These are phyloP conservation scores for Pinus tabuliformis DNA, from an alignment of 75 land plant species.

Conservation along the genomic window DNA sequence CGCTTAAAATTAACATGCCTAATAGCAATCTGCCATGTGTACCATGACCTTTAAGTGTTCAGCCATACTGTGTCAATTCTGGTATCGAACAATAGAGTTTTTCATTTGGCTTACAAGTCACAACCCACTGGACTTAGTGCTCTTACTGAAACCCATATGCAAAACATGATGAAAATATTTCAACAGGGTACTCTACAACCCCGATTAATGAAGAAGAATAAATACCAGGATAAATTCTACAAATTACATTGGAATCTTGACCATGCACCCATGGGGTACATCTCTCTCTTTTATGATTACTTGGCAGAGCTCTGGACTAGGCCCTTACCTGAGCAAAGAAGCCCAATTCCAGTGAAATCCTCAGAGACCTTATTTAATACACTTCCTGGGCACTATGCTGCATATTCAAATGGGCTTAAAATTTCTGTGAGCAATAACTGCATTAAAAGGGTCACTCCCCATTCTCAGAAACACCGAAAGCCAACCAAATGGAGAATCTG, in stretches of 20 bases:
- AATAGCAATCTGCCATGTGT: neutral
- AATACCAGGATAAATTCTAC: neutral
- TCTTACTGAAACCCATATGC: neutral
- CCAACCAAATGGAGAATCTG: constrained; percentile 27
- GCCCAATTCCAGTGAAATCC: neutral
- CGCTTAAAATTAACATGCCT: neutral
- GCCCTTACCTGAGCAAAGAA: neutral
- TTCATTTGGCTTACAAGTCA: neutral
- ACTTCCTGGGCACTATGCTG: neutral
- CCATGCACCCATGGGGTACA: neutral
- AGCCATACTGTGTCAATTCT: neutral
- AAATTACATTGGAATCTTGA: neutral
- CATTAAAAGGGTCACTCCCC: constrained; percentile 72
- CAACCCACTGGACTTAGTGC: neutral
- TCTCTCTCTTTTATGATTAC: neutral
- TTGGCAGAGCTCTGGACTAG: neutral
- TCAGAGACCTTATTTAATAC: neutral
- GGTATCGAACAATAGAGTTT: neutral
- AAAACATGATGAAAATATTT: neutral
- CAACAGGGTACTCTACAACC: neutral
- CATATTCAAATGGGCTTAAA: constrained; percentile 39
- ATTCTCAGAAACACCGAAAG: constrained; percentile 28
- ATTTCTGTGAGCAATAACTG: constrained; percentile 69
- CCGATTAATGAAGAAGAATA: neutral
- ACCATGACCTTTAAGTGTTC: neutral